Evolutionary conservation across 2,329 filamentous ascomycete genomes (phyloP).

Genomic region (Venturiaceae sp.): DNA sequence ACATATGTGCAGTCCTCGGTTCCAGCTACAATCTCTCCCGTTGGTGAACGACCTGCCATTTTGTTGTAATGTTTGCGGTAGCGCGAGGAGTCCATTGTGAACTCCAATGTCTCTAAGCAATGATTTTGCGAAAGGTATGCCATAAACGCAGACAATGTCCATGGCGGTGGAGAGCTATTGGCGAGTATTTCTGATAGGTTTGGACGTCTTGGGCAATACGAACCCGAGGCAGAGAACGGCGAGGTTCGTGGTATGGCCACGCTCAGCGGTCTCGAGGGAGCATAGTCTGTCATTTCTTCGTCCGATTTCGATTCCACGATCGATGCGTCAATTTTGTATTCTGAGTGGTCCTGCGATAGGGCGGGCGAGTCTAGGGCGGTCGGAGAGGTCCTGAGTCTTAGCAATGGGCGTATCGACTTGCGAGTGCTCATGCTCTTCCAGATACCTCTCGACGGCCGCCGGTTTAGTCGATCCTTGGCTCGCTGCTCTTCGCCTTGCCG

Average conservation of each 20-base stretch:
- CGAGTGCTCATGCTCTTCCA: conserved; percentile 11
- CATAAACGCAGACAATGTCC: conserved; percentile 88
- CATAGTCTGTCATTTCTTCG: conserved; percentile 37
- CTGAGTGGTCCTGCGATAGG: conserved; percentile 1
- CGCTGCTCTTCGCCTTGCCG: conserved; percentile 4
- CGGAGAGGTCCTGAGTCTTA: conserved; percentile 2
- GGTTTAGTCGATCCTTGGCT: conserved; percentile 4
- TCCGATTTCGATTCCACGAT: conserved; percentile 32
- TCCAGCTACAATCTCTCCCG: conserved; percentile 38
- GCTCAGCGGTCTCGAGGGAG: conserved; percentile 34
- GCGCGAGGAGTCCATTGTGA: conserved; percentile 85
- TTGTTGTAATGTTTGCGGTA: conserved; percentile 62
- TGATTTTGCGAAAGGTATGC: conserved; percentile 95
- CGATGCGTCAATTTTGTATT: conserved; percentile 2
- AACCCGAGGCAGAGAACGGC: conserved; percentile 26
- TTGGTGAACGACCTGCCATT: conserved; percentile 41
- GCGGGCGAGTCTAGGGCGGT: background rate
- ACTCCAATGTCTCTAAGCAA: conserved; percentile 91
- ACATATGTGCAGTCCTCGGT: conserved; percentile 57
- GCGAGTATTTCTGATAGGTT: conserved; percentile 80
- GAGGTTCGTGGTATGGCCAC: conserved; percentile 34
- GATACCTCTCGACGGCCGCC: conserved; percentile 4
- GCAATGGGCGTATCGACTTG: conserved; percentile 4
- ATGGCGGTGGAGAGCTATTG: conserved; percentile 77
- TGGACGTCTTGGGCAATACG: conserved; percentile 52